A percentile compares a stretch with the other conserved stretches of the same genome.
Evolutionary conservation across 768 basidiomycete species (phyloP).

Genomic region (Kwoniella newhampshirensis): DNA sequence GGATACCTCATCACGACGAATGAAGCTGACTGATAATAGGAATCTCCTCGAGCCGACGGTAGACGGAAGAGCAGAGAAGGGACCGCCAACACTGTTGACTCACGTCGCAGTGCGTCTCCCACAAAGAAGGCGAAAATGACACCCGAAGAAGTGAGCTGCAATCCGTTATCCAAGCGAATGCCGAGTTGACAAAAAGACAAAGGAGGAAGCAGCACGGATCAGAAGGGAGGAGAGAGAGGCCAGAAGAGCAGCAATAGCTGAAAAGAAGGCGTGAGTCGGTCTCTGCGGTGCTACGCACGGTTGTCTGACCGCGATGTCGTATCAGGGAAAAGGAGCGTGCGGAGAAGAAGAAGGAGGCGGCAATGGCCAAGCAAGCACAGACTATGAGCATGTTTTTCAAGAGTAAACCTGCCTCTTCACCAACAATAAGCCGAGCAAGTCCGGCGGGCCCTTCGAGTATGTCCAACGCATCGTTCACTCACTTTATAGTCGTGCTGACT

Average conservation of each 20-base stretch:
- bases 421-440: conserved; percentile 22
- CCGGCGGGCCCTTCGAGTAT: conserved; percentile 38
- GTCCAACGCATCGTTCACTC: too few relatives aligned
- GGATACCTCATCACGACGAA: too few relatives aligned
- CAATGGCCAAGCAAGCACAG: conserved; percentile 34
- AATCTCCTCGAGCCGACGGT: conserved; percentile 12
- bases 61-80: conserved; percentile 35
- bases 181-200: conserved; percentile 12
- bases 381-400: conserved; percentile 38
- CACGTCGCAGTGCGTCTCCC: conserved; percentile 38
- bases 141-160: conserved; percentile 39
- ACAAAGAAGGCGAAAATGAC: conserved; percentile 37
- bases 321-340: conserved; percentile 36
- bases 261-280: conserved; percentile 43
- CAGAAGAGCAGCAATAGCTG: conserved; percentile 28
- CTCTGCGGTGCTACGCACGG: too few relatives aligned
- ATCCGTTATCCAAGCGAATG: neutral
- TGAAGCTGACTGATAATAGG: conserved; percentile 7
- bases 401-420: conserved; percentile 14
- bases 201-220: conserved; percentile 42
- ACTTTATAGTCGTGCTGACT: too few relatives aligned
- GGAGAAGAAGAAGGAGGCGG: conserved; percentile 29
- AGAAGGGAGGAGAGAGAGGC: conserved; percentile 44
- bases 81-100: conserved; percentile 37
- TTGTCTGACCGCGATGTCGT: neutral